Evolutionary conservation across 1,284 basidiomycete species (phyloP), one percentile per base, ranked within the genome.

Genomic region (Trichosporon sp.): DNA sequence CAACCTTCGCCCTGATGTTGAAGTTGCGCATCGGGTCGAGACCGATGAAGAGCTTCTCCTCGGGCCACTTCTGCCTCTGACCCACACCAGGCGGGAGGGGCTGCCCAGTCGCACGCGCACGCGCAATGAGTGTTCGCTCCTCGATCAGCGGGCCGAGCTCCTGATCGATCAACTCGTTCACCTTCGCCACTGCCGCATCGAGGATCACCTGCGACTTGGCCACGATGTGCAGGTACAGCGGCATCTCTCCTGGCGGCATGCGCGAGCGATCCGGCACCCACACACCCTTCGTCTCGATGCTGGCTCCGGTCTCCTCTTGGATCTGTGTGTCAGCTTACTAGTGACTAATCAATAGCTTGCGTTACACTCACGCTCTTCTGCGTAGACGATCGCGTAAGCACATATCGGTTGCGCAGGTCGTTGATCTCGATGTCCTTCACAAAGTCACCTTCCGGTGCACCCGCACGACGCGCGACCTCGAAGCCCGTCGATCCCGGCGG

Each of bases 1-100:
- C 95, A 27, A 97, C 91, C 81, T 99, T 99, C 13, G 95, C 94
- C 63, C 96, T 86, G 61, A 99, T 89, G 77, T 99, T 98, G 81
- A 99, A 99, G 81, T 97, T 98, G 57, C 95, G 86, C 71, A 98
- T 86, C 58, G 88, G 88, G 31, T 98, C 94, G 59, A 99, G 79
- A 10, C 88, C 89, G 63, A 99, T 91, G 3, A 86, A 87, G 11
- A 96, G 81, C 78, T 95, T 95, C 81, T 93, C 92, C 78, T 96
- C 94, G 3, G 92, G 92, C 94, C 94, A 96, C 86, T 94, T 95
- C 64, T 91, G 85, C 87, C 80, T 73, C 65, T 75, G 73, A 3
- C 69, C 61, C 4, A 63, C 69, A 6, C 65, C 66, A 5, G 69
- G 64, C 5, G 77, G 73, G 19, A 71, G 68, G 29, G 75, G 72